A percentile compares a stretch with the other conserved stretches of the same genome.
Evolutionary conservation across 192 early-diverging fungal genomes (phyloP).

Genomic region (Podila clonocystis): DNA sequence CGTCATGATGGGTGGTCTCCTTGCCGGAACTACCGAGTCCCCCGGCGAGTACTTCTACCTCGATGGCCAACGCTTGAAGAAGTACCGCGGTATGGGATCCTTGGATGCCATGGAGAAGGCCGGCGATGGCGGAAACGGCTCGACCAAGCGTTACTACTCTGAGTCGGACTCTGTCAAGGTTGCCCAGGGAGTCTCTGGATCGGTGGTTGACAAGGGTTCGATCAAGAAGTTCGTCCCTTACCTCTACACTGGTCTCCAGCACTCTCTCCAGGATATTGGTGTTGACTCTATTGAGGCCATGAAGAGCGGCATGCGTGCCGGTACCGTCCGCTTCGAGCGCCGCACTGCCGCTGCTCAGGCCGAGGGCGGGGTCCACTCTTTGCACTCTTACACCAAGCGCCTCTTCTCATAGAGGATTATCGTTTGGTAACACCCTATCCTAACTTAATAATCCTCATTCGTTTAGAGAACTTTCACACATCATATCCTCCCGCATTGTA

Average conservation of each 20-base stretch:
- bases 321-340: constrained; percentile 92
- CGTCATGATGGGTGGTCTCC: constrained; percentile 98
- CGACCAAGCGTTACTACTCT: constrained; percentile 93
- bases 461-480: not conserved
- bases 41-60: constrained; percentile 99
- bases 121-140: constrained; percentile 76
- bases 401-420: constrained; percentile 43
- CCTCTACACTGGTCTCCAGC: constrained; percentile 93
- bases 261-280: constrained; percentile 98
- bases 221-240: constrained; percentile 95
- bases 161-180: constrained; percentile 99
- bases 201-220: constrained; percentile 97
- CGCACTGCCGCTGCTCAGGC: constrained; percentile 93
- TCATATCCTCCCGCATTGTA: constrained; percentile 1
- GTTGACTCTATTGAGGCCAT: constrained; percentile 73
- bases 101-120: constrained; percentile 95
- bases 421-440: not conserved
- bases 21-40: constrained; percentile 95
- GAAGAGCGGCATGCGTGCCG: constrained; percentile 71
- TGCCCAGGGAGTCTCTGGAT: constrained; percentile 97
- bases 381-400: constrained; percentile 54
- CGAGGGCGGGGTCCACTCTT: constrained; percentile 93
- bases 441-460: not conserved
- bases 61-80: constrained; percentile 96
- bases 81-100: constrained; percentile 99